Evolutionary conservation across 192 early-diverging fungal species (phyloP), one percentile per base, ranked within the genome.

Genomic region (Coemansia sp.): DNA sequence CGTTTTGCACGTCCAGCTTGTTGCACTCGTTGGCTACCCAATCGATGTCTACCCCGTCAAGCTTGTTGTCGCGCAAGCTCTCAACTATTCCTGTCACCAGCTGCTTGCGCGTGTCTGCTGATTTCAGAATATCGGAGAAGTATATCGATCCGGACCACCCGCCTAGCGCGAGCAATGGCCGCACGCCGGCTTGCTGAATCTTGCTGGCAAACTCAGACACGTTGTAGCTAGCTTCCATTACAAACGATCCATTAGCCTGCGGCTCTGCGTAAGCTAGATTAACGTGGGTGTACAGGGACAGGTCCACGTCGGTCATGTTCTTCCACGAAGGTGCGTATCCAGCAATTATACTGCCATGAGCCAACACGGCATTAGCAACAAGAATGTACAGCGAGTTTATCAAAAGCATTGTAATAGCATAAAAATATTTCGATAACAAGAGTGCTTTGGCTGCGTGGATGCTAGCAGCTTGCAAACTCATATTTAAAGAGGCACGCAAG

Each of bases 101-200:
- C 14, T 25, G 64, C 32, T 53, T 42, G 27, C 84, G 82, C 6
- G 27, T 57, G n/a, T 54, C 60, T 4, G 59, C 22, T 0, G 45
- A 52, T 14, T 83, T 78, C 1, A 79, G 65, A 31, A 86, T 78
- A 11, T 74, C 56, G 0, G 86, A 86, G 56, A 90, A 81, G 28
- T 68, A 65, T 58, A 81, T 65, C 2, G 88, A 89, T 24, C 88
- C 87, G 23, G 82, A 87, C 83, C 87, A 92, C 4, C 90, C 90
- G 40, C 90, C 90, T 35, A 90, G 75, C 0, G 87, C 84, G n/a
- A 92, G 45, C 32, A 89, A 57, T 9, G 86, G 83, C 16, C 76
- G 79, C 24, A 60, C 38, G 16, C 67, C 67, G 9, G 54, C 51
- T 16, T 24, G n/a, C n/a, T 82, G 64, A 9, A 69, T 43, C 23